phyloP scores from a whole-genome alignment of 805 yeast genomes.

The Teunomyces stri region DNA sequence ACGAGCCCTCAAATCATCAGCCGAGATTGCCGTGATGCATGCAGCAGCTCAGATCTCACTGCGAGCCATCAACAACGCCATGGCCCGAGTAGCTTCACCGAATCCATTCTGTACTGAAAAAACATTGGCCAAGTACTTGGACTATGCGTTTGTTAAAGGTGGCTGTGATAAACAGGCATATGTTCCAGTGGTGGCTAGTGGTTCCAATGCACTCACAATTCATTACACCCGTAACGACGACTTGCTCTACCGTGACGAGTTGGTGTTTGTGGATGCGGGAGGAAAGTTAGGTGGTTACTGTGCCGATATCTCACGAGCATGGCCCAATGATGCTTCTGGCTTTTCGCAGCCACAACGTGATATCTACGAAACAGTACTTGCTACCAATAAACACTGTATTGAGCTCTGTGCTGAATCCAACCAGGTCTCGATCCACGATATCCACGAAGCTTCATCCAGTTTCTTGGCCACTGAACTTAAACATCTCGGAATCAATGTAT shows the following conservation, averaged over 20 bases:
- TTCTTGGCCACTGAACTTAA: slow-evolving; percentile 61
- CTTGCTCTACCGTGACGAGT: slow-evolving; percentile 67
- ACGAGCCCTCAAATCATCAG: slow-evolving; percentile 70
- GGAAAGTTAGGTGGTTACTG: slow-evolving; percentile 93
- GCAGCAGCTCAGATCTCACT: slow-evolving; percentile 81
- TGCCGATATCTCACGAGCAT: slow-evolving; percentile 92
- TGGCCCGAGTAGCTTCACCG: slow-evolving; percentile 48
- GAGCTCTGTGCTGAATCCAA: slow-evolving; percentile 56
- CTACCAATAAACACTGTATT: slow-evolving; percentile 78
- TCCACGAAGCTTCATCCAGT: slow-evolving; percentile 68
- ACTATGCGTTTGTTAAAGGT: slow-evolving; percentile 75
- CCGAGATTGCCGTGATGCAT: slow-evolving; percentile 78
- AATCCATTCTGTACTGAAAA: slow-evolving; percentile 64
- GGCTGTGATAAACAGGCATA: slow-evolving; percentile 92
- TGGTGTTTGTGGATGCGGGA: slow-evolving; percentile 93
- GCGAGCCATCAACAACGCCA: slow-evolving; percentile 80
- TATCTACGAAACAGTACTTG: slow-evolving; percentile 81
- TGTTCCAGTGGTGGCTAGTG: slow-evolving; percentile 95
- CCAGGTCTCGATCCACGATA: slow-evolving; percentile 60
- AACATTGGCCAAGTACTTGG: slow-evolving; percentile 74
- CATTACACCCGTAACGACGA: slow-evolving; percentile 95
- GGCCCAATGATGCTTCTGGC: slow-evolving; percentile 78
- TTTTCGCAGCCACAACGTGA: slow-evolving; percentile 81
- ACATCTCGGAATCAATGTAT: slow-evolving; percentile 66
- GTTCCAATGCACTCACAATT: slow-evolving; percentile 82